Evolutionary conservation across 2,329 filamentous ascomycete species (phyloP).

Genomic region (Elsinoe ampelina): DNA sequence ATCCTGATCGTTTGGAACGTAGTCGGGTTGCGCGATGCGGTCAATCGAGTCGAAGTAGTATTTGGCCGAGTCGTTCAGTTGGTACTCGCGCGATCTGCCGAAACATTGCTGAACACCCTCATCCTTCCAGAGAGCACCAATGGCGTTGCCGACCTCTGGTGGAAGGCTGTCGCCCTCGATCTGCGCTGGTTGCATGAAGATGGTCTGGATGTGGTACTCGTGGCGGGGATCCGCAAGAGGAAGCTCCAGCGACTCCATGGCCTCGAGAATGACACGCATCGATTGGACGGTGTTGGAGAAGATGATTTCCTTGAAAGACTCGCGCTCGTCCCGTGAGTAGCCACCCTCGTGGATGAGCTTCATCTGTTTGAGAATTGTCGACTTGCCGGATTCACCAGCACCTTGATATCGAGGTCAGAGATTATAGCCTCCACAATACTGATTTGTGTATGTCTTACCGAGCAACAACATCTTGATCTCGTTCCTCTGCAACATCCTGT

Average conservation of each 20-base stretch:
- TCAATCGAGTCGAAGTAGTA: slow-evolving; percentile 97
- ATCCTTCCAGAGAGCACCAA: slow-evolving; percentile 88
- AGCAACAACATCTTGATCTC: slow-evolving; percentile 99
- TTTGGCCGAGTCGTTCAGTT: slow-evolving; percentile 91
- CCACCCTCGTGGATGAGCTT: slow-evolving; percentile 99
- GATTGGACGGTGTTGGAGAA: slow-evolving; percentile 63
- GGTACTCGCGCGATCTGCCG: slow-evolving; percentile 90
- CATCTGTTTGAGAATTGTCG: slow-evolving; percentile 93
- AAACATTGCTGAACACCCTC: slow-evolving; percentile 90
- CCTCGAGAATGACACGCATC: slow-evolving; percentile 61
- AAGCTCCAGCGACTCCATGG: slow-evolving; percentile 61
- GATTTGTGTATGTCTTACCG: slow-evolving; percentile 51
- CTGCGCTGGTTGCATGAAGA: slow-evolving; percentile 96
- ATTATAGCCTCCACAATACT: slow-evolving; percentile 18
- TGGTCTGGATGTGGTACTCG: slow-evolving; percentile 96
- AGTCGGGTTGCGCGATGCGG: slow-evolving; percentile 82
- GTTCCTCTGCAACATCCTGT: slow-evolving; percentile 97
- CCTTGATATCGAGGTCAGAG: slow-evolving; percentile 49
- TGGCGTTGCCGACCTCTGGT: slow-evolving; percentile 88
- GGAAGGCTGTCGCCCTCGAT: slow-evolving; percentile 91
- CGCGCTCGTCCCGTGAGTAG: slow-evolving; percentile 81
- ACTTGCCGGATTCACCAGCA: slow-evolving; percentile 96
- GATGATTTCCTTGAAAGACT: slow-evolving; percentile 63
- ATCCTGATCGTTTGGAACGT: slow-evolving; percentile 88
- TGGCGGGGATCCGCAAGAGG: slow-evolving; percentile 84